phyloP scores from a whole-genome alignment of 352 stramenopile species.

The Globisporangium uncinulatum region DNA sequence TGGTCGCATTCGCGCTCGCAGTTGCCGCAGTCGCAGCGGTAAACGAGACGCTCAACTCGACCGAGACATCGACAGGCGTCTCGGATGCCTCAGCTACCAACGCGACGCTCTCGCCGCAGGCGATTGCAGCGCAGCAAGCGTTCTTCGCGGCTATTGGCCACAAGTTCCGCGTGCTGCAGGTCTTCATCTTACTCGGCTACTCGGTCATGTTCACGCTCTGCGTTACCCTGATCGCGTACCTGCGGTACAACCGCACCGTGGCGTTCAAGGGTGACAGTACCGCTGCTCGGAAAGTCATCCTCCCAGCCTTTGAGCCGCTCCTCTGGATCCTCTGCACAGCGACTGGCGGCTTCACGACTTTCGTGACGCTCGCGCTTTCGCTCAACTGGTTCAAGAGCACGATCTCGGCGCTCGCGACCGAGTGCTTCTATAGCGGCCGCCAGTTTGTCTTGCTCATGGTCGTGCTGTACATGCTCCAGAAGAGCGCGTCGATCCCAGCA shows the following conservation, averaged over 20 bases:
- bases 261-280: constrained; percentile 35
- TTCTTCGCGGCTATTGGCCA: neutral
- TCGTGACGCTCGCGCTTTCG: constrained; percentile 12
- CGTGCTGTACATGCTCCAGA: constrained; percentile 37
- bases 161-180: constrained; percentile 11
- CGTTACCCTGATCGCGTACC: constrained; percentile 36
- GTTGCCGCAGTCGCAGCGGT: neutral
- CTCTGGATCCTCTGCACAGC: constrained; percentile 27
- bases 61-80: neutral
- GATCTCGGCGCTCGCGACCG: constrained; percentile 8
- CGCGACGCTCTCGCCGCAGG: neutral
- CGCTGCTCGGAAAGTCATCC: constrained; percentile 43
- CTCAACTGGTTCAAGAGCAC: constrained; percentile 4
- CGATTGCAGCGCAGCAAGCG: constrained; percentile 1
- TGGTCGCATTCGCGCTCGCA: neutral
- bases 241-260: constrained; percentile 50
- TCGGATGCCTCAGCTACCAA: neutral
- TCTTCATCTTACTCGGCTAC: constrained; percentile 8
- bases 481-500: constrained; percentile 31
- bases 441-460: constrained; percentile 34
- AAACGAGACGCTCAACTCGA: neutral
- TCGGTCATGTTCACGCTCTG: constrained; percentile 35
- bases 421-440: constrained; percentile 22
- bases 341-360: constrained; percentile 9
- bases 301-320: constrained; percentile 42